Evolutionary conservation across 2,329 filamentous ascomycete species (phyloP).

Genomic region (Coniochaeta sp.): DNA sequence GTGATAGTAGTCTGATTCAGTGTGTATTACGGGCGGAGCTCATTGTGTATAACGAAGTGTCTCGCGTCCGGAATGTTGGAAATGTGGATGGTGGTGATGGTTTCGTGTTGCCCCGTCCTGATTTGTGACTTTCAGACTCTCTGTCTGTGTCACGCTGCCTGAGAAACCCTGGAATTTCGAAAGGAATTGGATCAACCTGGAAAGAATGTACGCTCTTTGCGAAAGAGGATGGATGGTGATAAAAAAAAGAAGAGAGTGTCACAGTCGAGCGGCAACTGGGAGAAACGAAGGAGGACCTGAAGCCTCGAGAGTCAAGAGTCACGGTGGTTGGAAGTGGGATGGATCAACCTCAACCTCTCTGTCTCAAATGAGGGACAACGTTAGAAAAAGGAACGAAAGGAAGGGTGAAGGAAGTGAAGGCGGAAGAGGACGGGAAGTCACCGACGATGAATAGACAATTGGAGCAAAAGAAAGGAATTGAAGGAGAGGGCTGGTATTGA

Average conservation of each 20-base stretch:
- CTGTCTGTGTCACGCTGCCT: background rate
- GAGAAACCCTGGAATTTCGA: background rate
- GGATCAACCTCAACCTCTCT: background rate
- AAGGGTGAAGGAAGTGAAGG: background rate
- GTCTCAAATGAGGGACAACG: background rate
- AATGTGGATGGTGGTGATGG: background rate
- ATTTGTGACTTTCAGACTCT: background rate
- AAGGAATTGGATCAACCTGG: background rate
- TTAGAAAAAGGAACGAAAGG: background rate
- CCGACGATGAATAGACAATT: too few species aligned
- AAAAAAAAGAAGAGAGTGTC: background rate
- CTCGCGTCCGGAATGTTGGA: conserved; percentile 2
- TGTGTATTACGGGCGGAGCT: background rate
- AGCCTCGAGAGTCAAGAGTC: background rate
- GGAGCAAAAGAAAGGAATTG: background rate
- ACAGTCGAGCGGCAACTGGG: background rate
- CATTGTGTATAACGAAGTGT: background rate
- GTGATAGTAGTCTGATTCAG: background rate
- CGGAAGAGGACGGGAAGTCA: background rate
- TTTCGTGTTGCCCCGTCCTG: background rate
- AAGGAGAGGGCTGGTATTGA: background rate
- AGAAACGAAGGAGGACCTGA: conserved; percentile 1
- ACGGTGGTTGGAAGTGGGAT: background rate
- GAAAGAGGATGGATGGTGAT: background rate
- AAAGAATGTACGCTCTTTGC: background rate